Conservation (phyloP, 2,329 filamentous ascomycete genomes). For the Ascochyta lentis region DNA sequence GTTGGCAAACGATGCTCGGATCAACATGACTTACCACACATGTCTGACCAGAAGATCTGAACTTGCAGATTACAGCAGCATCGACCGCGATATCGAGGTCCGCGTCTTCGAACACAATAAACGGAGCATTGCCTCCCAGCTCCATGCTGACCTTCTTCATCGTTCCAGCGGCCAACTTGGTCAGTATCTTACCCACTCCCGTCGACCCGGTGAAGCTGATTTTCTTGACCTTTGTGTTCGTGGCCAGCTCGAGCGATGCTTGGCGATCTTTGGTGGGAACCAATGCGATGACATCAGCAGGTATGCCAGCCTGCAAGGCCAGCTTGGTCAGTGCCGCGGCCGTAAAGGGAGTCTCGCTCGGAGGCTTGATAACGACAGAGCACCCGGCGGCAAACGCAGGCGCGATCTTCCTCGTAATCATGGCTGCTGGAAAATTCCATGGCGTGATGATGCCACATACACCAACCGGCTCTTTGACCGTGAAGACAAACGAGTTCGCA, state of each 20-base stretch:
- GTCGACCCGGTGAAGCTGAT: constrained; percentile 62
- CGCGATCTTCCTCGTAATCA: constrained; percentile 36
- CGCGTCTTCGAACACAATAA: constrained; percentile 66
- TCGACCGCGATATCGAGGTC: constrained; percentile 58
- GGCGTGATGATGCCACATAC: constrained; percentile 36
- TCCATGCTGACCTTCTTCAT: constrained; percentile 67
- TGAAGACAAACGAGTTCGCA: constrained; percentile 25
- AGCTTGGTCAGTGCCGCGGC: constrained; percentile 32
- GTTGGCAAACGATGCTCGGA: too few relatives aligned
- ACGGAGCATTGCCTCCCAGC: constrained; percentile 67
- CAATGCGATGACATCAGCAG: constrained; percentile 63
- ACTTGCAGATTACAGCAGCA: constrained; percentile 21
- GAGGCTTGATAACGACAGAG: constrained; percentile 39
- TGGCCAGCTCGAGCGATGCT: constrained; percentile 60
- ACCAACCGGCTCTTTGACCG: constrained; percentile 37
- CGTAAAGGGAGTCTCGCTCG: constrained; percentile 27
- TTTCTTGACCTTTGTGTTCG: constrained; percentile 60
- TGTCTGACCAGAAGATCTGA: constrained; percentile 16
- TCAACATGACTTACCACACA: constrained; percentile 18
- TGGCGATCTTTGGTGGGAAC: constrained; percentile 60
- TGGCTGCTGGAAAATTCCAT: constrained; percentile 38
- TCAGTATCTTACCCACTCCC: constrained; percentile 64
- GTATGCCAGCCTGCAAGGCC: constrained; percentile 46
- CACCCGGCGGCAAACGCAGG: constrained; percentile 46
- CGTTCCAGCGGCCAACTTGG: constrained; percentile 60